These are phyloP conservation scores for Phyllosticta paracitricarpa DNA, from an alignment of 2,329 filamentous ascomycete species.

Conservation along the genomic window DNA sequence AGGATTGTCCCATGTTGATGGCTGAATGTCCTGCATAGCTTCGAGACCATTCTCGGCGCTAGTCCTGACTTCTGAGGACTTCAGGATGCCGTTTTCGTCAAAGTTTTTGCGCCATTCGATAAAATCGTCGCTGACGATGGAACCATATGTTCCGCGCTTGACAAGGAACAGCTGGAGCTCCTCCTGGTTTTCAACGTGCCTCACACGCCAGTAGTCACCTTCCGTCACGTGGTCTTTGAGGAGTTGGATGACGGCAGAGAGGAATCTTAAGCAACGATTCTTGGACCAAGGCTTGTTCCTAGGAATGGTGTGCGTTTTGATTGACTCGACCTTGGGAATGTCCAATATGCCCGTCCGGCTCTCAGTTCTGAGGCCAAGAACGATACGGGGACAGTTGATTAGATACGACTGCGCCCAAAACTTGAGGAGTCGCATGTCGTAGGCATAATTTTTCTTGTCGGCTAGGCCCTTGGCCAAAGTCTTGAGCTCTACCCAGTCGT, in stretches of 20 bases:
- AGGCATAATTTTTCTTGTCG: slow-evolving; percentile 60
- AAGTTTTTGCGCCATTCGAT: background rate
- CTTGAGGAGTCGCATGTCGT: slow-evolving; percentile 83
- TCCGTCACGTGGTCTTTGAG: background rate
- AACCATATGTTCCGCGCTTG: background rate
- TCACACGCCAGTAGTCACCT: background rate
- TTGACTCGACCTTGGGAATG: slow-evolving; percentile 55
- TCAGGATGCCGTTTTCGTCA: background rate
- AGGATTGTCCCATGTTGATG: background rate
- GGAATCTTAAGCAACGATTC: background rate
- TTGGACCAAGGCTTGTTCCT: slow-evolving; percentile 31
- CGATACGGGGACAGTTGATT: slow-evolving; percentile 81
- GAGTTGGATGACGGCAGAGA: background rate
- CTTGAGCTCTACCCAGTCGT: slow-evolving; percentile 92
- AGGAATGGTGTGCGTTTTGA: slow-evolving; percentile 72
- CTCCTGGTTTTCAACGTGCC: background rate
- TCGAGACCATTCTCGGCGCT: background rate
- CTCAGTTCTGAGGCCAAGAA: slow-evolving; percentile 67
- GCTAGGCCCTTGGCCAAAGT: slow-evolving; percentile 45
- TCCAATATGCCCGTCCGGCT: slow-evolving; percentile 59
- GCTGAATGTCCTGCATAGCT: background rate
- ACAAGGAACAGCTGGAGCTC: background rate
- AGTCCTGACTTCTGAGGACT: background rate
- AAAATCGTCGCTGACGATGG: background rate
- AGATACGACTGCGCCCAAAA: slow-evolving; percentile 97